Evolutionary conservation across 1,139 yeast species (phyloP), one percentile per base, ranked within the genome.

Genomic region (Yamadazyma membranifaciens): DNA sequence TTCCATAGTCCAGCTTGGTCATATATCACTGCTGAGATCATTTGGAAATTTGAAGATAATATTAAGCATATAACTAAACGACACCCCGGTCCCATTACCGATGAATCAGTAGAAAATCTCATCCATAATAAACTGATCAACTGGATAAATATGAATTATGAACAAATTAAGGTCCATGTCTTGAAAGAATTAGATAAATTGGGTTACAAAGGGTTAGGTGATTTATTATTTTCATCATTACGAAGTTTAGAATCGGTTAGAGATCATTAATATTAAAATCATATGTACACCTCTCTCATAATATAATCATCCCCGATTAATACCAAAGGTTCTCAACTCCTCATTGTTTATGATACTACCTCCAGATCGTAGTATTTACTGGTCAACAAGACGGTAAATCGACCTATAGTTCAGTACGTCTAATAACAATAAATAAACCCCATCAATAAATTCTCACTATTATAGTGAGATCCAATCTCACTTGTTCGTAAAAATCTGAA

Each of bases 1-100:
- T 73, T 80, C 43, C 74, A 78, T 40, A 66, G 78, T 20, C 83
- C 88, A 0, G 66, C 80, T 1, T 75, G 80, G 59, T 63, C 78
- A 1, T 71, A 65, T 17, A 52, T 73, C 3, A 63, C 76, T 11
- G 69, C 80, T 0, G 64, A 65, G 14, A 58, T 71, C 2, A 50
- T 81, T 10, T 63, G 81, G 62, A 51, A 56, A 2, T 46, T 79
- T 9, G 87, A 81, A 46, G 81, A 78, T 39, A 49, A 54, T 2
- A 20, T 20, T 20, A 50, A 51, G 0, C 50, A 47, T 1, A 57
- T 69, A 4, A 48, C 56, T 9, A 50, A 50, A 1, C 54, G 77
- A 15, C 81, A 75, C 44, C 66, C 66, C 15, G 80, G 78, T 0
- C 81, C 82, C 0, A 53, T 75, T 9, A 64, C 56, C 45, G 63